Conservation (phyloP, 306 rosid species). For the Cercis canadensis region DNA sequence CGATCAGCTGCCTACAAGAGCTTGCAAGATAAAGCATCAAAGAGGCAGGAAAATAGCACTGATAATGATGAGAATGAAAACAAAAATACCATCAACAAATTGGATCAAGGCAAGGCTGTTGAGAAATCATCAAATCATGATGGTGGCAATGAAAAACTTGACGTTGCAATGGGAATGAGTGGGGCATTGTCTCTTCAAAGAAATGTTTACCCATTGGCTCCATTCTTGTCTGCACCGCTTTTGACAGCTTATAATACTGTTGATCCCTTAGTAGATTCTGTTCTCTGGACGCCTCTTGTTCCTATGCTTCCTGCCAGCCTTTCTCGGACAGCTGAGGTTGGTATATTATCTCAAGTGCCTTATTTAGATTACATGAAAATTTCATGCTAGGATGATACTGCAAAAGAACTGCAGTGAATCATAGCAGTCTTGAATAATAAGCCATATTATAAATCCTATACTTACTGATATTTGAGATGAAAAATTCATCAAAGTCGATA, state of each 20-base stretch:
- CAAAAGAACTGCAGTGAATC: neutral
- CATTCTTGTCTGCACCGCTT: conserved; percentile 87
- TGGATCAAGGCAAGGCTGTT: conserved; percentile 84
- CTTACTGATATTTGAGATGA: neutral
- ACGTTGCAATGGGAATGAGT: conserved; percentile 69
- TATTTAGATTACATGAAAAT: conserved; percentile 22
- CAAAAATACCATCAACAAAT: conserved; percentile 68
- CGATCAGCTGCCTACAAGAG: conserved; percentile 91
- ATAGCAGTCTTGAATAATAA: conserved; percentile 1
- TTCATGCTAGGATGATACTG: neutral
- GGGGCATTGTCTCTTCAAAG: conserved; percentile 85
- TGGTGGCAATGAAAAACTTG: conserved; percentile 54
- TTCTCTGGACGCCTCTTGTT: conserved; percentile 85
- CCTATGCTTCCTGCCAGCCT: conserved; percentile 78
- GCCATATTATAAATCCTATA: conserved; percentile 7
- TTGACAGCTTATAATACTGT: conserved; percentile 75
- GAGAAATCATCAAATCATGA: conserved; percentile 73
- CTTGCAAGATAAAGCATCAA: conserved; percentile 84
- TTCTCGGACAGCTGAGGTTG: conserved; percentile 80
- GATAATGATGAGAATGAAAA: conserved; percentile 86
- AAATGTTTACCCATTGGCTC: conserved; percentile 70
- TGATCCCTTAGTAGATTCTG: conserved; percentile 86
- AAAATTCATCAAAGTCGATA: conserved; percentile 2
- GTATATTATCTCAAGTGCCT: conserved; percentile 40
- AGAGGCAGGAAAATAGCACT: conserved; percentile 57